Conservation (phyloP, 371 early-diverging fungal genomes). For the Synchytrium microbalum region DNA sequence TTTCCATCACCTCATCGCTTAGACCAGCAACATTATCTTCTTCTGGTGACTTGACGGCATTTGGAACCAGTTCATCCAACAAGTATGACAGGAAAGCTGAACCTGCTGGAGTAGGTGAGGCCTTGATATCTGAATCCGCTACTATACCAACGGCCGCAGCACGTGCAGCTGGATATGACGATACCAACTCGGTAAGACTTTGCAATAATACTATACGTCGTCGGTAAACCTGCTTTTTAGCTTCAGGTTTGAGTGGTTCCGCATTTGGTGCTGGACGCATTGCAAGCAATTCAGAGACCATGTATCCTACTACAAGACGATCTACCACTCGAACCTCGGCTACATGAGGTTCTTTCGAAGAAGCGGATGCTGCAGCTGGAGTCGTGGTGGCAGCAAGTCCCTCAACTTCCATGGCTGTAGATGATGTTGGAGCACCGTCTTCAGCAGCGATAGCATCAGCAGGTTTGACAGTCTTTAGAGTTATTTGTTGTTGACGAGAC, state of each 20-base stretch:
- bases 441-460: background rate
- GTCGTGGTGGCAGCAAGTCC: conserved; percentile 14
- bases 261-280: conserved; percentile 7
- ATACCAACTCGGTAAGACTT: conserved; percentile 73
- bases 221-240: conserved; percentile 28
- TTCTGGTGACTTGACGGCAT: conserved; percentile 10
- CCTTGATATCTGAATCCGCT: conserved; percentile 14
- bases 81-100: conserved; percentile 27
- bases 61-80: conserved; percentile 31
- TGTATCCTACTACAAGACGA: conserved; percentile 27
- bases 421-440: background rate
- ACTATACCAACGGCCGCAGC: conserved; percentile 44
- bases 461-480: conserved; percentile 16
- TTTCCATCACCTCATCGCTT: background rate
- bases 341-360: conserved; percentile 13
- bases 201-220: conserved; percentile 81
- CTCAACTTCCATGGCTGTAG: conserved; percentile 22
- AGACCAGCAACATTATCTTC: background rate
- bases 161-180: conserved; percentile 73
- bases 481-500: conserved; percentile 38
- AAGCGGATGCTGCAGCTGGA: conserved; percentile 1
- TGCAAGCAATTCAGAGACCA: conserved; percentile 39
- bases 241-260: conserved; percentile 24
- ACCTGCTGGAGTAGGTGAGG: conserved; percentile 11
- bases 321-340: conserved; percentile 32